Conservation (phyloP, 2,329 filamentous ascomycete genomes). For the Exophiala dermatitidis region DNA sequence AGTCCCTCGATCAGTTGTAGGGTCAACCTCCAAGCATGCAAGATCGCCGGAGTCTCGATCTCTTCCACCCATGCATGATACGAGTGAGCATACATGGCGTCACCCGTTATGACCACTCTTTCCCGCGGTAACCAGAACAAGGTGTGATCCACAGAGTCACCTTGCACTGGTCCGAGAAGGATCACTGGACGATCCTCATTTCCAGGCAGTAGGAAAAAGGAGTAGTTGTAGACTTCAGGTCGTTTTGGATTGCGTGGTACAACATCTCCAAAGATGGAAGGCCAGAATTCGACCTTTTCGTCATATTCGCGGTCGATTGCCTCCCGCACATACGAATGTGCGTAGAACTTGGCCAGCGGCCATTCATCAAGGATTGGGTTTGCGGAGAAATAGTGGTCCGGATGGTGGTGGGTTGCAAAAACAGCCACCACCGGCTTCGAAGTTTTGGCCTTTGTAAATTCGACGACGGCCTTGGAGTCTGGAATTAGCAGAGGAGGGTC, state of each 20-base stretch:
- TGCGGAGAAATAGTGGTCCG: conserved; percentile 32
- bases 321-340: conserved; percentile 29
- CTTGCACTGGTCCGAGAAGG: conserved; percentile 31
- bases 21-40: conserved; percentile 28
- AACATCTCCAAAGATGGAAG: conserved; percentile 29
- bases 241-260: conserved; percentile 28
- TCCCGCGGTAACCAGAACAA: conserved; percentile 31
- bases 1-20: conserved; percentile 28
- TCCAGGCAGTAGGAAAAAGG: conserved; percentile 30
- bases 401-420: conserved; percentile 34
- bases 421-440: conserved; percentile 28
- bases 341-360: conserved; percentile 24
- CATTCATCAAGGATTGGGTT: conserved; percentile 31
- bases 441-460: conserved; percentile 28
- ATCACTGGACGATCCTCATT: conserved; percentile 26
- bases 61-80: conserved; percentile 33
- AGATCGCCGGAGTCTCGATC: conserved; percentile 28
- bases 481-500: conserved; percentile 32
- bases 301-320: conserved; percentile 34
- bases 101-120: conserved; percentile 29
- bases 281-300: conserved; percentile 32
- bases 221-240: conserved; percentile 28
- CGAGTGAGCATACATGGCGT: conserved; percentile 30
- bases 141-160: conserved; percentile 30
- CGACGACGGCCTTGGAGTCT: conserved; percentile 29